These are phyloP conservation scores for Podospora tetraspora DNA, from an alignment of 495 filamentous ascomycete genomes.

Conservation along the genomic window DNA sequence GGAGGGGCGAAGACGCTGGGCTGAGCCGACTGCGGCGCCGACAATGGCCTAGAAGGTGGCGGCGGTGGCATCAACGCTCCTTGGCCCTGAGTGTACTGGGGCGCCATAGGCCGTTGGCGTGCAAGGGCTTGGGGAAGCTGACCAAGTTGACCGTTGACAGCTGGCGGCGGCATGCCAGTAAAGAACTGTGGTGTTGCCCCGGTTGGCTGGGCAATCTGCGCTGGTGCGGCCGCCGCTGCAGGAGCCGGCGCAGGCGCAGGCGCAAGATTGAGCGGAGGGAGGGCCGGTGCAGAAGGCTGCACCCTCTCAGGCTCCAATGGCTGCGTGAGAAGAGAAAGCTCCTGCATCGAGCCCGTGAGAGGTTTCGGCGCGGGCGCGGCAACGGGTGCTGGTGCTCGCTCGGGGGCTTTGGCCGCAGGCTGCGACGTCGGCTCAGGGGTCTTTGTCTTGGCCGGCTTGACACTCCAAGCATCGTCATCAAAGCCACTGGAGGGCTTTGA, in stretches of 20 bases:
- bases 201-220: constrained; percentile 47
- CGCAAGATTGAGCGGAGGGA: constrained; percentile 29
- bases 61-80: constrained; percentile 69
- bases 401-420: constrained; percentile 37
- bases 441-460: constrained; percentile 76
- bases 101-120: constrained; percentile 69
- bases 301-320: constrained; percentile 70
- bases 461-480: constrained; percentile 96
- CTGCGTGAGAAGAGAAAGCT: constrained; percentile 68
- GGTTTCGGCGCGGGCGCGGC: constrained; percentile 22
- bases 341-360: constrained; percentile 67
- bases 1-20: constrained; percentile 67
- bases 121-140: constrained; percentile 39
- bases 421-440: constrained; percentile 32
- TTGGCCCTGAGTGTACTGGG: constrained; percentile 52
- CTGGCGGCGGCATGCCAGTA: constrained; percentile 31
- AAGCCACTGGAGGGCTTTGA: constrained; percentile 62
- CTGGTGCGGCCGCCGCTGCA: constrained; percentile 40
- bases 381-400: constrained; percentile 29
- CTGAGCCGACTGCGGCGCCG: constrained; percentile 80
- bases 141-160: constrained; percentile 35
- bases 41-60: constrained; percentile 77
- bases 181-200: constrained; percentile 49
- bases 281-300: constrained; percentile 43
- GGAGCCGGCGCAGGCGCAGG: constrained; percentile 36